These are phyloP conservation scores for Podospora pseudopauciseta DNA, from an alignment of 495 filamentous ascomycete genomes.

Conservation along the genomic window DNA sequence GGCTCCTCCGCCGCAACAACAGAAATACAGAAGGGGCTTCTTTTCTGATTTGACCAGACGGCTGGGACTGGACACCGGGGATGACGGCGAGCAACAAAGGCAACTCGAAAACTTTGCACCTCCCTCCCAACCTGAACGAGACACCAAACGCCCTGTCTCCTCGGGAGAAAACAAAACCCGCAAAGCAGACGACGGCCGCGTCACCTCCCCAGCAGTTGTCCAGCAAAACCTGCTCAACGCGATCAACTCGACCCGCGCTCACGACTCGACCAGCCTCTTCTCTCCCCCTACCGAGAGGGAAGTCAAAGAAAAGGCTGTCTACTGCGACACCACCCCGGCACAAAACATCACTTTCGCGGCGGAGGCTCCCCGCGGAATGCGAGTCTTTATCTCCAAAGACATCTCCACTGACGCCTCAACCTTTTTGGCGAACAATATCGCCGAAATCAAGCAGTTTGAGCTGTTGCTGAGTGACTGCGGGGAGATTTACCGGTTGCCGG, in stretches of 20 bases:
- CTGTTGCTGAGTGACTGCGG: constrained; percentile 65
- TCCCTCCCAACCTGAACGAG: not conserved
- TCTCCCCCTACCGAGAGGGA: constrained; percentile 64
- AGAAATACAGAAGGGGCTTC: constrained; percentile 39
- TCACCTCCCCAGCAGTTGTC: constrained; percentile 54
- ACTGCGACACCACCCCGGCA: constrained; percentile 80
- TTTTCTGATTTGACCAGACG: constrained; percentile 63
- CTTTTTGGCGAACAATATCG: constrained; percentile 62
- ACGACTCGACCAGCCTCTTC: constrained; percentile 68
- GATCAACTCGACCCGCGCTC: constrained; percentile 73
- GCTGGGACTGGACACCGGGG: constrained; percentile 57
- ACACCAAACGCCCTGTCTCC: constrained; percentile 1
- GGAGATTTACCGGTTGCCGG: constrained; percentile 62
- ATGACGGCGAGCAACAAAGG: constrained; percentile 34
- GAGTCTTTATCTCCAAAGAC: constrained; percentile 63
- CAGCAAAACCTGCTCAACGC: constrained; percentile 72
- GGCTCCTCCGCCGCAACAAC: constrained; percentile 16
- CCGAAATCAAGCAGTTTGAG: constrained; percentile 66
- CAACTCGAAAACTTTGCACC: constrained; percentile 41
- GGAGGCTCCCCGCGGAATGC: constrained; percentile 65
- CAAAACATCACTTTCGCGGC: constrained; percentile 75
- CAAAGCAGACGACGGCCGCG: constrained; percentile 37
- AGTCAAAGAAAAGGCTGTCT: constrained; percentile 80
- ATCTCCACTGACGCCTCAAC: constrained; percentile 44
- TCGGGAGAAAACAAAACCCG: constrained; percentile 3